Base-by-base conservation (phyloP, 352 stramenopile genomes). In the Saprolegnia parasitica region DNA sequence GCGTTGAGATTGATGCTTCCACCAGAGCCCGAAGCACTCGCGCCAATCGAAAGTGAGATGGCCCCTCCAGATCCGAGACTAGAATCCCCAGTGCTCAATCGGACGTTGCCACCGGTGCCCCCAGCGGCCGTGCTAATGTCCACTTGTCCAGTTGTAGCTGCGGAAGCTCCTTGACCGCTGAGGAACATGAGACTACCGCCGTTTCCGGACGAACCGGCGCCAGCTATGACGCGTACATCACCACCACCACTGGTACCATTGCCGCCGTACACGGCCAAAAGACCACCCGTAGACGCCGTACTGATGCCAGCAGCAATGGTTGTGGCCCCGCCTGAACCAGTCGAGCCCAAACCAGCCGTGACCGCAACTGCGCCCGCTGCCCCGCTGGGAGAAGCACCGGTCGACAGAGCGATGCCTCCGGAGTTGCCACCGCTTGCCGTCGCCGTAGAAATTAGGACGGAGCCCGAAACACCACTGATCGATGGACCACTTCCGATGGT, bases 231-330 rank as follows among this genome's bases (percentile, higher is more conserved):
- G 37, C 67, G 76, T 52, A 98, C 78, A 62, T 83, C 79, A 47
- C 90, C 93, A 47, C 90, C 93, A 24, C 91, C 93, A 56, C 76
- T 88, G 21, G 86, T 87, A 8, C 79, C 80, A 21, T 76, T 67
- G 18, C 83, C 83, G 66, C 74, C 82, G 67, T 56, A 68, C 11
- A 56, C 3, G 1, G 45, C 15, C 1, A 67, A 4, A 24, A 21
- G n/a, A 39, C 58, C 58, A 18, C 58, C 58, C 13, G 24, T 35
- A 9, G 58, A 40, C 18, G 58, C 40, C 11, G 58, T 55, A 39
- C 40, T 56, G 26, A 16, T 8, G 11, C 58, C 58, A 39, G 58
- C 23, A 15, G 40, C 26, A 23, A 67, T 11, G 1, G 58, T 24
- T 16, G 54, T 29, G 3, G 49, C 39, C 13, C 58, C 58, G 49